Percentiles rank a stretch among this genome's conserved stretches.
phyloP scores from a whole-genome alignment of 202 grass and related monocot genomes.

The Zoysia matrella region DNA sequence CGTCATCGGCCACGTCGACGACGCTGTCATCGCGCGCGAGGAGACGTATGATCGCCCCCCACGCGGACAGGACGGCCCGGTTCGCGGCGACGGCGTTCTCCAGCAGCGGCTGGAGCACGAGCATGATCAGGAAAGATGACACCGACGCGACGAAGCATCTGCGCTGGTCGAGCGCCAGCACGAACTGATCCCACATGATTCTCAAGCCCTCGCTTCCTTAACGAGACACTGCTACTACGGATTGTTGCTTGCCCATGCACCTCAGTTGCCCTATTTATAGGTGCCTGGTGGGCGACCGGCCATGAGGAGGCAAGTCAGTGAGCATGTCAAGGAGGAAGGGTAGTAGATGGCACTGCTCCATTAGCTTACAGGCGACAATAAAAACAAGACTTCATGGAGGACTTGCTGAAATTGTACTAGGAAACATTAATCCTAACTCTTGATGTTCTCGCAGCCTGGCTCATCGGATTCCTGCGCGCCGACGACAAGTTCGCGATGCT shows the following conservation, averaged over 20 bases:
- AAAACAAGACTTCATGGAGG: background rate
- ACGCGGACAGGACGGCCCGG: background rate
- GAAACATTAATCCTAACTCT: background rate
- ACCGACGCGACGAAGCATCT: constrained; percentile 27
- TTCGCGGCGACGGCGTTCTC: constrained; percentile 10
- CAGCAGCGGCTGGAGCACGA: constrained; percentile 10
- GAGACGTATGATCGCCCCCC: background rate
- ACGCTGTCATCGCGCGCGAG: constrained; percentile 3
- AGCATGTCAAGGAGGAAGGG: too few relatives aligned
- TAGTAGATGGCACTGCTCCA: too few relatives aligned
- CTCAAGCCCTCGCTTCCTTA: too few relatives aligned
- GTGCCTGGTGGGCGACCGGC: too few relatives aligned
- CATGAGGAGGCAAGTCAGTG: too few relatives aligned
- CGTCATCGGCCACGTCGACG: background rate
- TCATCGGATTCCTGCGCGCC: background rate
- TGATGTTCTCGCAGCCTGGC: background rate
- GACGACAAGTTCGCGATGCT: background rate
- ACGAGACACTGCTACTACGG: too few relatives aligned
- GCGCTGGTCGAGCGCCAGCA: too few relatives aligned
- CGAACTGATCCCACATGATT: too few relatives aligned
- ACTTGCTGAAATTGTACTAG: background rate
- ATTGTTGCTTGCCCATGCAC: too few relatives aligned
- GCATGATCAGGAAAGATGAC: constrained; percentile 55
- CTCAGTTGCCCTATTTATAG: too few relatives aligned
- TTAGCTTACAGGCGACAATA: too few relatives aligned